Conservation (phyloP, 2,329 filamentous ascomycete species). For the Phoma sp. region DNA sequence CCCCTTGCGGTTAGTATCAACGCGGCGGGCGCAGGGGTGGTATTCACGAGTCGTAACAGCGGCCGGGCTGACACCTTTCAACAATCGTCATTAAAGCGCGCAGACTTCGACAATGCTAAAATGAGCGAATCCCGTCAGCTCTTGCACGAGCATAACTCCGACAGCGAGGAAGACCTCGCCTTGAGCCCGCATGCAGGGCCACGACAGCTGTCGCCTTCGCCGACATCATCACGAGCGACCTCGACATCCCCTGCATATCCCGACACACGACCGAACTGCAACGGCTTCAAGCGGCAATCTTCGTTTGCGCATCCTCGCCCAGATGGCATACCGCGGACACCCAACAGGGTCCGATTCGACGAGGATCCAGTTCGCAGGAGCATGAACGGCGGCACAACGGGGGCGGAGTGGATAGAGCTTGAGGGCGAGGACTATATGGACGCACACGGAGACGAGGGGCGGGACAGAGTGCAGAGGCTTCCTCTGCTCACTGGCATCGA, state of each 20-base stretch:
- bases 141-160: conserved; percentile 42
- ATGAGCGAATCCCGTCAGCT: conserved; percentile 49
- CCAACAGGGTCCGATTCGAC: conserved; percentile 78
- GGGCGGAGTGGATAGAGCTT: conserved; percentile 55
- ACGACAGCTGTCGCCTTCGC: conserved; percentile 35
- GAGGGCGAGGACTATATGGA: conserved; percentile 68
- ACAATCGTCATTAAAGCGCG: conserved; percentile 2
- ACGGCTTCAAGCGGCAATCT: conserved; percentile 44
- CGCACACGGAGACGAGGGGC: conserved; percentile 44
- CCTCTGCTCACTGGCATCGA: conserved; percentile 84
- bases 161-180: conserved; percentile 40
- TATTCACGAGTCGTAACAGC: conserved; percentile 8
- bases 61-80: conserved; percentile 17
- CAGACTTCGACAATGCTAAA: conserved; percentile 40
- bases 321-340: conserved; percentile 65
- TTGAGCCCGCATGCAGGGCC: conserved; percentile 21
- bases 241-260: conserved; percentile 39
- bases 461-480: conserved; percentile 58
- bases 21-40: conserved; percentile 7
- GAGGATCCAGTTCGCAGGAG: conserved; percentile 40
- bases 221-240: conserved; percentile 34
- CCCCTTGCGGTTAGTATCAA: background rate
- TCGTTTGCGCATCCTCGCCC: conserved; percentile 56
- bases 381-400: conserved; percentile 40
- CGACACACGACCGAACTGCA: conserved; percentile 33